Conservation (phyloP, 164 flowering plant genomes). For the Taxillus chinensis region DNA sequence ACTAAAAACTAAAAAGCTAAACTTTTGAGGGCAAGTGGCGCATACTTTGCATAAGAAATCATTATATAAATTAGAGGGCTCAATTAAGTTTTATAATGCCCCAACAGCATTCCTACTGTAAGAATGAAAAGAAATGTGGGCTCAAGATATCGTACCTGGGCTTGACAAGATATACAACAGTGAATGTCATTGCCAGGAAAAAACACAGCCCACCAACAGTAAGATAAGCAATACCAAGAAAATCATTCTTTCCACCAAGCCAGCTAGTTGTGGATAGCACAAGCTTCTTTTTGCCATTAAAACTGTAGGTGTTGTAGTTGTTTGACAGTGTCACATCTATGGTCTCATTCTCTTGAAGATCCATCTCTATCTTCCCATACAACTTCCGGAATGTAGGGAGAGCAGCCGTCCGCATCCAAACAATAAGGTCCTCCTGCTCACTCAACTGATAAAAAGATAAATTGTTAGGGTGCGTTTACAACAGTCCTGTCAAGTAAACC, state of each 20-base stretch:
- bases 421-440: constrained; percentile 88
- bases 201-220: constrained; percentile 88
- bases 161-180: constrained; percentile 66
- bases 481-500: too few species aligned
- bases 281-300: constrained; percentile 85
- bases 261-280: constrained; percentile 95
- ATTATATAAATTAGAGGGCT: too few species aligned
- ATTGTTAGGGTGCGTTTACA: not conserved
- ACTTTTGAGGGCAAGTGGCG: too few species aligned
- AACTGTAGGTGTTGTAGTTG: constrained; percentile 84
- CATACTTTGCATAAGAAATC: too few species aligned
- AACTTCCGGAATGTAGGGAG: constrained; percentile 94
- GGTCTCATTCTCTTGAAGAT: constrained; percentile 43
- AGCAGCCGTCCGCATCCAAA: constrained; percentile 99
- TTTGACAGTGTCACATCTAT: constrained; percentile 50
- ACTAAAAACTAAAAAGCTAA: too few species aligned
- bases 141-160: constrained; percentile 54
- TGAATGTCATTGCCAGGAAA: constrained; percentile 65
- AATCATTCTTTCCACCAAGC: constrained; percentile 98
- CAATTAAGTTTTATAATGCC: too few species aligned
- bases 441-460: constrained; percentile 44
- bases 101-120: too few species aligned
- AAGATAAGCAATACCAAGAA: constrained; percentile 90
- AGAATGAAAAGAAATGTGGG: too few species aligned
- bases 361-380: constrained; percentile 86